Evolutionary conservation across 805 yeast genomes (phyloP).

Genomic region (Nakazawaea peltata): DNA sequence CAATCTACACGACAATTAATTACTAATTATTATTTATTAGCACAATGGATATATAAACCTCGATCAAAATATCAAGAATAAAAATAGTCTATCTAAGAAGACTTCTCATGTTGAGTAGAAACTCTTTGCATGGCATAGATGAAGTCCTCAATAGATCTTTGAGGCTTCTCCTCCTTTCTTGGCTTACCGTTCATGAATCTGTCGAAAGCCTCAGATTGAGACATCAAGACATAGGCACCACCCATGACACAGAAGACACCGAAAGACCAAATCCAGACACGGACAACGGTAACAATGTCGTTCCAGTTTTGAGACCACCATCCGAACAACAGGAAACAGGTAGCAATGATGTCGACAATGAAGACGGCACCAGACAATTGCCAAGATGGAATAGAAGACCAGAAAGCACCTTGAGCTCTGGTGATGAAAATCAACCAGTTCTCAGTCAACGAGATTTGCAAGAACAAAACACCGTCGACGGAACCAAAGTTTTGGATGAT

Average conservation of each 20-base stretch:
- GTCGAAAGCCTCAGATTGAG: slow-evolving; percentile 72
- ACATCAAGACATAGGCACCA: slow-evolving; percentile 94
- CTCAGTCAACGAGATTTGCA: slow-evolving; percentile 91
- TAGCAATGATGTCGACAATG: slow-evolving; percentile 83
- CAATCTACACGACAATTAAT: too few species aligned
- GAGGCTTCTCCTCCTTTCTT: slow-evolving; percentile 44
- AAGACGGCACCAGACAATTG: slow-evolving; percentile 92
- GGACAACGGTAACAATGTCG: slow-evolving; percentile 88
- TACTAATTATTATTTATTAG: too few species aligned
- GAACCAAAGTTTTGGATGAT: slow-evolving; percentile 95
- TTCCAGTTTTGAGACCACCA: slow-evolving; percentile 99
- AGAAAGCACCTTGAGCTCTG: slow-evolving; percentile 97
- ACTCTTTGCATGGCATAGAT: slow-evolving; percentile 83
- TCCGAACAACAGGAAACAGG: slow-evolving; percentile 88
- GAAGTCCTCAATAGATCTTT: slow-evolving; percentile 78
- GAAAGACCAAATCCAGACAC: slow-evolving; percentile 93
- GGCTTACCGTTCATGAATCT: slow-evolving; percentile 79
- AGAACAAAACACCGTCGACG: slow-evolving; percentile 86
- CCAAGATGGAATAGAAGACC: slow-evolving; percentile 96
- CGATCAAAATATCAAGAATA: too few species aligned
- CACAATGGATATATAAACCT: too few species aligned
- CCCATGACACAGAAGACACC: slow-evolving; percentile 96
- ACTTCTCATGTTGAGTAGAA: slow-evolving; percentile 83
- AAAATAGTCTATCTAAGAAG: slow-evolving; percentile 34
- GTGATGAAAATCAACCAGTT: slow-evolving; percentile 97